Evolutionary conservation across 345 rosid genomes (phyloP).

Genomic region (Salix dunnii): DNA sequence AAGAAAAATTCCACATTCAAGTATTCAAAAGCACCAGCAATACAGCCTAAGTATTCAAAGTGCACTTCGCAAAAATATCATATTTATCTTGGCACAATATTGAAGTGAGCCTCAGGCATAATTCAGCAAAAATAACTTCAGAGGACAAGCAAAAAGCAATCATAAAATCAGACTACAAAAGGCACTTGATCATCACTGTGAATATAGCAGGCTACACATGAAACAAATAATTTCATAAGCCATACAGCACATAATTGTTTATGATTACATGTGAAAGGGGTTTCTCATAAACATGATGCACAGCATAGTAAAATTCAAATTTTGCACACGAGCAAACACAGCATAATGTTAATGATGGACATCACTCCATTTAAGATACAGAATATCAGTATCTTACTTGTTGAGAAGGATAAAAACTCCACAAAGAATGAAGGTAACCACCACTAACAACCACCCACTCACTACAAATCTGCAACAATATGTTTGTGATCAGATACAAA

Average conservation of each 20-base stretch:
- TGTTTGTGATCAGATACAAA: conserved; percentile 8
- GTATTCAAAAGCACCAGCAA: neutral
- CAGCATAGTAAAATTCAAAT: neutral
- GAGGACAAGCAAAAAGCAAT: neutral
- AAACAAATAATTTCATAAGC: neutral
- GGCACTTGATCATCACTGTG: neutral
- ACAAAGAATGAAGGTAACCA: conserved; percentile 75
- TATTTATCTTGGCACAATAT: no score
- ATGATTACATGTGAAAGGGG: neutral
- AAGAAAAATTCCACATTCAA: neutral
- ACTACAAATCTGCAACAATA: conserved; percentile 56
- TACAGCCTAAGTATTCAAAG: no score
- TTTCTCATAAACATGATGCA: neutral
- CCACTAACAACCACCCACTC: conserved; percentile 92
- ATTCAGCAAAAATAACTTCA: no score
- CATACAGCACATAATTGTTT: conserved; percentile 2
- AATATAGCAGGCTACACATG: neutral
- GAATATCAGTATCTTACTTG: conserved; percentile 48
- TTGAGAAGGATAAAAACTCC: conserved; percentile 76
- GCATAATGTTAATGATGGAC: neutral
- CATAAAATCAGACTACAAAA: neutral
- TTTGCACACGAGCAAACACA: conserved; percentile 9
- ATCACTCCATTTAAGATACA: neutral
- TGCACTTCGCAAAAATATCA: no score
- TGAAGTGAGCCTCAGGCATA: no score